Evolutionary conservation across 306 rosid genomes (phyloP).

Genomic region (Cyclanthera cordifolia): DNA sequence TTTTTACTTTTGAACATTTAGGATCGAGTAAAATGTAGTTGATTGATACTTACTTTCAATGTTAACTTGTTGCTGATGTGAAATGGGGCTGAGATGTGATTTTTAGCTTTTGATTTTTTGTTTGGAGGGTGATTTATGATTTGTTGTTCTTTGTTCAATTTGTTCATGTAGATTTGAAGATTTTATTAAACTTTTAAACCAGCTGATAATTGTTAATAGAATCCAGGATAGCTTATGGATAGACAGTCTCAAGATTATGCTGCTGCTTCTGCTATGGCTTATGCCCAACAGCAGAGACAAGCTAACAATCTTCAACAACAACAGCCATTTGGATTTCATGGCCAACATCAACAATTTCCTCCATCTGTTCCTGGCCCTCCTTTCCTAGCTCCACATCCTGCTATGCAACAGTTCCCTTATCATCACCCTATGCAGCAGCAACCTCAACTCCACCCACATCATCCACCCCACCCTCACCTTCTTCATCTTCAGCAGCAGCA

Average conservation of each 20-base stretch:
- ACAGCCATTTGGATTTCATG: slow-evolving; percentile 61
- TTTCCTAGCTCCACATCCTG: slow-evolving; percentile 62
- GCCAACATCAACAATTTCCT: slow-evolving; percentile 80
- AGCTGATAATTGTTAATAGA: not conserved
- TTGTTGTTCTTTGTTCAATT: not conserved
- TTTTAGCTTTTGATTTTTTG: not conserved
- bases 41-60: not conserved
- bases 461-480: slow-evolving; percentile 49
- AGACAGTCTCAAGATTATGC: slow-evolving; percentile 79
- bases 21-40: not conserved
- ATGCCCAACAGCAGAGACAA: slow-evolving; percentile 73
- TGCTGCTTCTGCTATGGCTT: slow-evolving; percentile 70
- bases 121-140: not conserved
- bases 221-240: slow-evolving; percentile 35
- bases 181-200: not conserved
- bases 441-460: slow-evolving; percentile 37
- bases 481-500: slow-evolving; percentile 71
- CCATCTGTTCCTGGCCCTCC: slow-evolving; percentile 69
- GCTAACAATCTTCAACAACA: slow-evolving; percentile 54
- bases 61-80: not conserved
- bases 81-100: not conserved
- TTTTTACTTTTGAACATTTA: not conserved
- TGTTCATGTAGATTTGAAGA: slow-evolving; percentile 11
- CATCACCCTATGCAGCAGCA: slow-evolving; percentile 56
- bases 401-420: slow-evolving; percentile 67